These are phyloP conservation scores for Nigrospora sphaerica DNA, from an alignment of 2,329 filamentous ascomycete genomes.

Conservation along the genomic window DNA sequence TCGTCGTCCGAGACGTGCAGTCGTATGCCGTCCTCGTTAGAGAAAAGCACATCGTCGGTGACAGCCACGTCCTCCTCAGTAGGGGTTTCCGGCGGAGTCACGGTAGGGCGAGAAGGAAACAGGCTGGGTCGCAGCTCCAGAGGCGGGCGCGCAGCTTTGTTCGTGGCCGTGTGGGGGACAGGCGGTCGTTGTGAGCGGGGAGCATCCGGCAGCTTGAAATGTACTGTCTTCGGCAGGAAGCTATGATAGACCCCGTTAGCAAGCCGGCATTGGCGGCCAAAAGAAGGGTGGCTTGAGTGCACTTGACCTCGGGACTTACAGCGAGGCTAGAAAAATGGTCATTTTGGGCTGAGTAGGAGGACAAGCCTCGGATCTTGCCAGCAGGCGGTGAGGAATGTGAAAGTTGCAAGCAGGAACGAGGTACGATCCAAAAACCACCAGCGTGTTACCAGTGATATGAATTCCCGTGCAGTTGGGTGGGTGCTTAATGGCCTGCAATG, in stretches of 20 bases:
- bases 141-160: slow-evolving; percentile 17
- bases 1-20: slow-evolving; percentile 45
- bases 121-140: slow-evolving; percentile 42
- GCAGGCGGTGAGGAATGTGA: too few relatives aligned
- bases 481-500: too few relatives aligned
- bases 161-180: slow-evolving; percentile 15
- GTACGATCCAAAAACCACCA: too few relatives aligned
- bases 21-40: slow-evolving; percentile 50
- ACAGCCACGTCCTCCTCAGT: slow-evolving; percentile 33
- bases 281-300: background rate
- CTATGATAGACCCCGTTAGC: slow-evolving; percentile 34
- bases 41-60: slow-evolving; percentile 38
- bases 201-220: slow-evolving; percentile 66
- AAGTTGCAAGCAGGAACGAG: too few relatives aligned
- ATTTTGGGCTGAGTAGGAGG: slow-evolving; percentile 24
- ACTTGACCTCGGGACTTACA: slow-evolving; percentile 26
- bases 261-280: background rate
- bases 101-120: slow-evolving; percentile 39
- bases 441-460: too few relatives aligned
- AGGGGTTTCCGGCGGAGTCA: slow-evolving; percentile 50
- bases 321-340: slow-evolving; percentile 45
- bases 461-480: too few relatives aligned
- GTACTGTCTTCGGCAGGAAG: slow-evolving; percentile 85
- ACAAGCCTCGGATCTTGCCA: background rate
- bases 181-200: slow-evolving; percentile 30